phyloP scores from a whole-genome alignment of 805 yeast genomes.

The Kluyveromyces lactis region DNA sequence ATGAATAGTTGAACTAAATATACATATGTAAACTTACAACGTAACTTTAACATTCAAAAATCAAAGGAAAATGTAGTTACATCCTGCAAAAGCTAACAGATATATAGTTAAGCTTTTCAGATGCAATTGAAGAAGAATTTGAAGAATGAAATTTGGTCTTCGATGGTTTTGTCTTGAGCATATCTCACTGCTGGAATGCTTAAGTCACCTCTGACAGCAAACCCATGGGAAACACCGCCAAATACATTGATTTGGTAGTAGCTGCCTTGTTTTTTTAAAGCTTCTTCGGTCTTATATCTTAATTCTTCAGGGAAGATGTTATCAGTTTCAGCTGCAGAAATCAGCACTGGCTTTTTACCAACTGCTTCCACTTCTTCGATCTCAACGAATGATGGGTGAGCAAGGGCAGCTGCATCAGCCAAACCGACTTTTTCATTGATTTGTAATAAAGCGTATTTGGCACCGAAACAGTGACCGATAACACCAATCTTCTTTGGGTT shows the following conservation, averaged over 20 bases:
- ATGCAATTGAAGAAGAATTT: slow-evolving; percentile 5
- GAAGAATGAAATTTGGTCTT: slow-evolving; percentile 31
- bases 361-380: slow-evolving; percentile 57
- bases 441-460: slow-evolving; percentile 53
- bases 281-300: slow-evolving; percentile 53
- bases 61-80: too few relatives aligned
- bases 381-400: slow-evolving; percentile 74
- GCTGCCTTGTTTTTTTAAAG: slow-evolving; percentile 44
- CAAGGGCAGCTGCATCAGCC: slow-evolving; percentile 59
- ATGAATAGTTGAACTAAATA: too few relatives aligned
- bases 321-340: slow-evolving; percentile 73
- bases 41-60: too few relatives aligned
- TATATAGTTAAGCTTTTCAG: neutral
- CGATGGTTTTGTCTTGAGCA: slow-evolving; percentile 59
- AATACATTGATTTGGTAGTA: slow-evolving; percentile 55
- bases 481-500: slow-evolving; percentile 45
- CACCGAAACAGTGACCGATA: slow-evolving; percentile 84
- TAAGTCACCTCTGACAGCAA: slow-evolving; percentile 69
- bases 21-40: too few relatives aligned
- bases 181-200: slow-evolving; percentile 42
- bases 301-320: slow-evolving; percentile 51
- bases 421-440: slow-evolving; percentile 28
- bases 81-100: too few relatives aligned
- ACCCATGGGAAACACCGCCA: slow-evolving; percentile 68
- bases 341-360: slow-evolving; percentile 47